Conservation (phyloP, 805 yeast species). For the Candida qinlingensis region DNA sequence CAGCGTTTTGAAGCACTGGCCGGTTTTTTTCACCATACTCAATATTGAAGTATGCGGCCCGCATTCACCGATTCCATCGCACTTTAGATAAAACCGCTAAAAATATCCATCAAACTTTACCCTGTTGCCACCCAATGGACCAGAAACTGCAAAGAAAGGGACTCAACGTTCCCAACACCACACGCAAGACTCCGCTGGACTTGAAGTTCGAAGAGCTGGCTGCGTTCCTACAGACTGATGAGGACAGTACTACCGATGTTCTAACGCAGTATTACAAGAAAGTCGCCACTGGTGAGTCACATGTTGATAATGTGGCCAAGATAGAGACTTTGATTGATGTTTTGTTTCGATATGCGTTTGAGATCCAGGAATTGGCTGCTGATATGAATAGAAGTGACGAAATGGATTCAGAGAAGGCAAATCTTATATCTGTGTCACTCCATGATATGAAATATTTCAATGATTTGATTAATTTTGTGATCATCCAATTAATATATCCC, state of each 20-base stretch:
- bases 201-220: constrained; percentile 23
- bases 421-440: constrained; percentile 58
- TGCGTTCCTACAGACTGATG: constrained; percentile 18
- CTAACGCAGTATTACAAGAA: constrained; percentile 9
- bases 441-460: constrained; percentile 80
- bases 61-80: background rate
- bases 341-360: constrained; percentile 9
- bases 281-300: background rate
- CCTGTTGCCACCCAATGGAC: background rate
- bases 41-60: too few relatives aligned
- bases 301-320: background rate
- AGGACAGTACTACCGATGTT: constrained; percentile 7
- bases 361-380: constrained; percentile 16
- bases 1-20: too few relatives aligned
- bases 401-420: constrained; percentile 14
- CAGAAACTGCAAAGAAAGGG: constrained; percentile 12
- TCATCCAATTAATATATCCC: constrained; percentile 69
- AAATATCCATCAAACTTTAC: background rate
- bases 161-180: constrained; percentile 27
- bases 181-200: constrained; percentile 30
- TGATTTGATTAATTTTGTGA: constrained; percentile 54
- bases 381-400: constrained; percentile 1
- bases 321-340: constrained; percentile 1
- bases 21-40: too few relatives aligned
- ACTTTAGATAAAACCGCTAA: background rate